Evolutionary conservation across 805 yeast species (phyloP), one percentile per base, ranked within the genome.

Genomic region (Suhomyces faveliae): DNA sequence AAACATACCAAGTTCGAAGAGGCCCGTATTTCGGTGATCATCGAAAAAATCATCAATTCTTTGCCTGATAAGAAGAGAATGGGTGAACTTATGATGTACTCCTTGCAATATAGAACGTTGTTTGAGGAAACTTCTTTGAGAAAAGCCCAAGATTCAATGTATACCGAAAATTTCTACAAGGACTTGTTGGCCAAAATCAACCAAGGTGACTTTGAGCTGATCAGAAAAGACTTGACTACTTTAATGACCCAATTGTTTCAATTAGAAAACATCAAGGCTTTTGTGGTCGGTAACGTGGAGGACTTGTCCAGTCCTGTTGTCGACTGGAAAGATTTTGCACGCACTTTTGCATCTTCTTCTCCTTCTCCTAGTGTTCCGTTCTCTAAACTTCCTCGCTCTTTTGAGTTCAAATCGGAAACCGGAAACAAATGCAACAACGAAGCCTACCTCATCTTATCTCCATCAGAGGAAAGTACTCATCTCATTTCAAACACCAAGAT

Each of bases 391-490:
- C 89, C 90, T 12, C 74, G 81, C 13, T 71, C 87, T 3, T 64
- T 69, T 42, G 68, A 76, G 5, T 78, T 79, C 38, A 70, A 78
- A 35, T 81, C 94, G 2, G 68, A 70, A 2, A 58, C 78, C 3
- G 96, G 96, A 35, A 51, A 58, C 17, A 49, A 59, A 0, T 81
- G 88, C 40, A 62, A 77, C 2, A 62, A 69, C 2, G 73, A 76
- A 37, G 92, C 94, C 0, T 73, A 68, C 51, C 70, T 92, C 37
- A 76, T 86, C 1, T 76, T 87, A 0, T 81, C 89, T 1, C 91
- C 97, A 4, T 90, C 94, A 0, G 84, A 95, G 0, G 96, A 89
- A 53, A 85, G 96, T 0, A 78, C 92, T 4, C 87, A 80, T 59
- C 69, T 89, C 67, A 70, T 78, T 20, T 61, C 87, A 0, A 66